Evolutionary conservation across 1,284 basidiomycete genomes (phyloP).

Genomic region (Cryptococcus neoformans): DNA sequence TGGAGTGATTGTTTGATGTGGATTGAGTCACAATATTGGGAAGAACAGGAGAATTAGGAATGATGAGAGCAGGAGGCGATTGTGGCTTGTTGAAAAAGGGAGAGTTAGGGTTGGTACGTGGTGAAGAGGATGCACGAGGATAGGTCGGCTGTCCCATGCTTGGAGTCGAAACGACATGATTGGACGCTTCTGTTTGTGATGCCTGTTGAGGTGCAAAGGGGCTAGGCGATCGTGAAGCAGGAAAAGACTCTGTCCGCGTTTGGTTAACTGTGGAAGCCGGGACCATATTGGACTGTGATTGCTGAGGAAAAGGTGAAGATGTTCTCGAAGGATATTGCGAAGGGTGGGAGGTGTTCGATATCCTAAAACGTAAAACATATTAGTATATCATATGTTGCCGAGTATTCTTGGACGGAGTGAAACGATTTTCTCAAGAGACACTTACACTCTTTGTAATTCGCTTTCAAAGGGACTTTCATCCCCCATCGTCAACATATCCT

Average conservation of each 20-base stretch:
- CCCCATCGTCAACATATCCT: neutral
- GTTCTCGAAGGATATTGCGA: slow-evolving; percentile 9
- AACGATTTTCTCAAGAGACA: neutral
- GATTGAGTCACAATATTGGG: slow-evolving; percentile 30
- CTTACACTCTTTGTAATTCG: slow-evolving; percentile 36
- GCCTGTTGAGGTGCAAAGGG: slow-evolving; percentile 17
- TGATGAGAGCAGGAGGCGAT: slow-evolving; percentile 47
- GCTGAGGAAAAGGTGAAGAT: slow-evolving; percentile 9
- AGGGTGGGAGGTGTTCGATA: slow-evolving; percentile 28
- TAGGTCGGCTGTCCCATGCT: slow-evolving; percentile 2
- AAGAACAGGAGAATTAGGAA: slow-evolving; percentile 39
- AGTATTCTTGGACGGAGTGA: neutral
- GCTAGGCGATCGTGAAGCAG: slow-evolving; percentile 23
- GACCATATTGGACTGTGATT: slow-evolving; percentile 4
- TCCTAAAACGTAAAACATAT: slow-evolving; percentile 14
- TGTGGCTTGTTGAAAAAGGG: slow-evolving; percentile 45
- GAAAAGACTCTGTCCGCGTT: slow-evolving; percentile 14
- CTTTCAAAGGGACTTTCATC: neutral
- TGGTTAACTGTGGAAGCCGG: slow-evolving; percentile 5
- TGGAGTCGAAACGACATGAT: slow-evolving; percentile 19
- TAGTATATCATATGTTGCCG: neutral
- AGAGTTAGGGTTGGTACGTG: slow-evolving; percentile 20
- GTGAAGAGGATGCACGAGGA: slow-evolving; percentile 15
- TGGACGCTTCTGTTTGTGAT: slow-evolving; percentile 7
- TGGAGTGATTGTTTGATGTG: slow-evolving; percentile 1